Evolutionary conservation across 2,329 filamentous ascomycete species (phyloP).

Genomic region (Neonectria ditissima): DNA sequence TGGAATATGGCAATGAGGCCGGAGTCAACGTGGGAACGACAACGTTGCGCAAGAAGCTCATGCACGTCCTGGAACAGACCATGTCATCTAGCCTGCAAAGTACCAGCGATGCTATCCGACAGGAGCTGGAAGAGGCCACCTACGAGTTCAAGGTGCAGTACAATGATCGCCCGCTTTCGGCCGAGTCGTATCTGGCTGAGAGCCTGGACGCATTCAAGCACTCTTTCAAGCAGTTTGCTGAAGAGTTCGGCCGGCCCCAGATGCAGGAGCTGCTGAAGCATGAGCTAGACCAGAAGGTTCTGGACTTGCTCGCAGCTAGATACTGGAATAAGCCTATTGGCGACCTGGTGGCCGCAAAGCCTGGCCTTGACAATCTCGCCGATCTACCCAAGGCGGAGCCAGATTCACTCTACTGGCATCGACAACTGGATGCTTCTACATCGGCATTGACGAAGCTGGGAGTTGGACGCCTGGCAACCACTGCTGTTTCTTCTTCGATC

Average conservation of each 20-base stretch:
- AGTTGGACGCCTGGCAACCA: conserved; percentile 91
- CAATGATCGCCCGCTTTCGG: conserved; percentile 93
- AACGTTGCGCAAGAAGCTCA: conserved; percentile 92
- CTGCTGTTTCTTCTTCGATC: conserved; percentile 88
- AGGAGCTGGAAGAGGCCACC: conserved; percentile 94
- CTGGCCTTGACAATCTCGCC: conserved; percentile 78
- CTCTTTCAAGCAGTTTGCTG: conserved; percentile 93
- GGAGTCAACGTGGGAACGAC: conserved; percentile 84
- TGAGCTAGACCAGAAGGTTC: conserved; percentile 92
- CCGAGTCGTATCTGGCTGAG: conserved; percentile 96
- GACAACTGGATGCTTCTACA: conserved; percentile 92
- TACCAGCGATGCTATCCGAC: conserved; percentile 91
- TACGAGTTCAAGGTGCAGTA: conserved; percentile 99
- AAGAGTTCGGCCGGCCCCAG: conserved; percentile 88
- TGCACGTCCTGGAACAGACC: conserved; percentile 95
- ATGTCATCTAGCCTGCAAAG: conserved; percentile 93
- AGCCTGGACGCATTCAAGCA: conserved; percentile 97
- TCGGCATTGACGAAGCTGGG: conserved; percentile 93
- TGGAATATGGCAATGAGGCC: conserved; percentile 80
- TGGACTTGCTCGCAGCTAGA: conserved; percentile 90
- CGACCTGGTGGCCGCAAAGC: conserved; percentile 76
- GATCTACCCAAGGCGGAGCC: conserved; percentile 88
- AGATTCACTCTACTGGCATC: conserved; percentile 89
- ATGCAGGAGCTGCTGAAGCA: conserved; percentile 91
- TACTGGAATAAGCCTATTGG: conserved; percentile 98